Percentiles rank a stretch among this genome's conserved stretches.
Evolutionary conservation across 805 yeast genomes (phyloP).

Genomic region (Suhomyces sp.): DNA sequence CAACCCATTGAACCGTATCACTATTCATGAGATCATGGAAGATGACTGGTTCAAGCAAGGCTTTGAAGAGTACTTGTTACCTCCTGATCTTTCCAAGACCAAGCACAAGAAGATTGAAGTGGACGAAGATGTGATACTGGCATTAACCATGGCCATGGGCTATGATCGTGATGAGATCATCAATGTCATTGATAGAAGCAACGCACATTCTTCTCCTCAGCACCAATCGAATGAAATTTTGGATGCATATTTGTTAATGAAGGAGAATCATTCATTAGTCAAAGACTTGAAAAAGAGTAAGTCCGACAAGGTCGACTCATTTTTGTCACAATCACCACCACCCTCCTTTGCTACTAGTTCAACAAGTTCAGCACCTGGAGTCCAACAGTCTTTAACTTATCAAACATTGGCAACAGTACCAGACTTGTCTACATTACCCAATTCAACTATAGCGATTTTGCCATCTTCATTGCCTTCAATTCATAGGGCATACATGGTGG

Average conservation of each 20-base stretch:
- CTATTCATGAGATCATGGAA: constrained; percentile 31
- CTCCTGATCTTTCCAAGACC: constrained; percentile 28
- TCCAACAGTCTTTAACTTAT: constrained; percentile 45
- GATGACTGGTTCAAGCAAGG: constrained; percentile 32
- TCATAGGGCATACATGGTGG: constrained; percentile 89
- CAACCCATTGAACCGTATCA: constrained; percentile 30
- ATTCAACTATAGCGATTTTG: constrained; percentile 84
- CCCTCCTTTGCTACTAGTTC: constrained; percentile 32
- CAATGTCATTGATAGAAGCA: constrained; percentile 21
- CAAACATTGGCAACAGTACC: constrained; percentile 49
- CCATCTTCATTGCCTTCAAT: constrained; percentile 94
- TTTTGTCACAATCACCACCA: constrained; percentile 62
- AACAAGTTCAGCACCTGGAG: constrained; percentile 40
- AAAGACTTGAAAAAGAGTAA: constrained; percentile 59
- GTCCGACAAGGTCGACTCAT: constrained; percentile 55
- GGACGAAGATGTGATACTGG: constrained; percentile 28
- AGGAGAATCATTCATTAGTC: constrained; percentile 71
- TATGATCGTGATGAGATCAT: constrained; percentile 29
- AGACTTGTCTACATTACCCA: constrained; percentile 53
- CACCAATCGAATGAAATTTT: constrained; percentile 65
- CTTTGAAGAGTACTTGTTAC: constrained; percentile 28
- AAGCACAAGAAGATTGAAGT: constrained; percentile 25
- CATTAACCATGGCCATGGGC: constrained; percentile 30
- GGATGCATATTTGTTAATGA: constrained; percentile 81
- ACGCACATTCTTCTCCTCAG: constrained; percentile 22